Percentiles rank a stretch among this genome's conserved stretches.
Conservation (phyloP, 2,329 filamentous ascomycete species). For the Xylaria sp. region DNA sequence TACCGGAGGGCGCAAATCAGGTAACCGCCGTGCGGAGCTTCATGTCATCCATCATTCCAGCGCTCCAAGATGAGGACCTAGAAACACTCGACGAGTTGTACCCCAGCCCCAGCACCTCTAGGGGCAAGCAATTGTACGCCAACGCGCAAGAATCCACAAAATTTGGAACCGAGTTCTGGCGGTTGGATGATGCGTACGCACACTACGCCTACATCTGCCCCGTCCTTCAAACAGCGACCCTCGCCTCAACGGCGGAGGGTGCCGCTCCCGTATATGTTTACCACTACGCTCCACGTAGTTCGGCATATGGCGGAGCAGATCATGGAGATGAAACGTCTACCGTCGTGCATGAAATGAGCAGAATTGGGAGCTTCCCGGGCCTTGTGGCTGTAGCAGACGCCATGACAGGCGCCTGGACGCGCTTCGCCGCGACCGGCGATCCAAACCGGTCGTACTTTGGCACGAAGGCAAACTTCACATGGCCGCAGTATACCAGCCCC, state of each 20-base stretch:
- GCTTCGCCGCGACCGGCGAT: slow-evolving; percentile 43
- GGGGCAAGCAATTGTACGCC: slow-evolving; percentile 47
- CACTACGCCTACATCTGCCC: slow-evolving; percentile 71
- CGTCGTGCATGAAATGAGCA: slow-evolving; percentile 50
- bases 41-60: slow-evolving; percentile 66
- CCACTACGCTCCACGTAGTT: slow-evolving; percentile 60
- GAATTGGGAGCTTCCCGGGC: slow-evolving; percentile 45
- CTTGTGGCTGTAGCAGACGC: slow-evolving; percentile 45
- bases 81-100: slow-evolving; percentile 63
- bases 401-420: slow-evolving; percentile 53
- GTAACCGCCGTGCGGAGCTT: slow-evolving; percentile 62
- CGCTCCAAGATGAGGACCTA: slow-evolving; percentile 58
- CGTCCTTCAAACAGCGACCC: slow-evolving; percentile 63
- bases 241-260: slow-evolving; percentile 41
- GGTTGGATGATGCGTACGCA: slow-evolving; percentile 65
- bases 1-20: slow-evolving; percentile 55
- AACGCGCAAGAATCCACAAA: slow-evolving; percentile 41
- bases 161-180: slow-evolving; percentile 60
- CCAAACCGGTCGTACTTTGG: slow-evolving; percentile 31
- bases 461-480: slow-evolving; percentile 36
- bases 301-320: slow-evolving; percentile 47
- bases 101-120: slow-evolving; percentile 58
- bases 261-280: slow-evolving; percentile 57
- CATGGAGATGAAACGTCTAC: slow-evolving; percentile 54
- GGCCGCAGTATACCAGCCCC: slow-evolving; percentile 53